Evolutionary conservation across 2,329 filamentous ascomycete genomes (phyloP).

Genomic region (Apiospora arundinis): DNA sequence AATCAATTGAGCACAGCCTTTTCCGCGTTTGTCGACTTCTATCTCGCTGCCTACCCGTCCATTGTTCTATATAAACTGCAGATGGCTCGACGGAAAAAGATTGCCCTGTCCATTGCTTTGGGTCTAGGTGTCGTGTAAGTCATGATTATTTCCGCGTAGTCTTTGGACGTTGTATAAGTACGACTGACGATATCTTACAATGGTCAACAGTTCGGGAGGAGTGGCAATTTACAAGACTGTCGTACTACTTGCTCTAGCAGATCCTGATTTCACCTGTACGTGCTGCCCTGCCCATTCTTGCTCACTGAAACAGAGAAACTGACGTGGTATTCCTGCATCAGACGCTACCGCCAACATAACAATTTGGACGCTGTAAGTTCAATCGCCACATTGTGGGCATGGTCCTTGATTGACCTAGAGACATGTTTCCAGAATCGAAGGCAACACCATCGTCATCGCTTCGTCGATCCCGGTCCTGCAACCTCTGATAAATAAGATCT

Average conservation of each 20-base stretch:
- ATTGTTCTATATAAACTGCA: neutral
- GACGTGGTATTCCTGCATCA: neutral
- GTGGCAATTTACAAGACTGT: conserved; percentile 2
- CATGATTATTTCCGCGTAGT: neutral
- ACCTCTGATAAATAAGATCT: neutral
- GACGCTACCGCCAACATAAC: conserved; percentile 11
- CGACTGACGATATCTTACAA: neutral
- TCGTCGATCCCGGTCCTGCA: conserved; percentile 8
- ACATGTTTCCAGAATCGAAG: neutral
- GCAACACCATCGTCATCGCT: conserved; percentile 10
- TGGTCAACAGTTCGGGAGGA: neutral
- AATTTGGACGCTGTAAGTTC: neutral
- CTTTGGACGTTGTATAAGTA: too few species aligned
- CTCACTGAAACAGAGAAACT: neutral
- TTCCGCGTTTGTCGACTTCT: neutral
- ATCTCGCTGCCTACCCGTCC: neutral
- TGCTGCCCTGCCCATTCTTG: neutral
- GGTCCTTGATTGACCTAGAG: neutral
- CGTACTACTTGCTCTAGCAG: neutral
- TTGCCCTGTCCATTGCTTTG: neutral
- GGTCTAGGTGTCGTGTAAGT: neutral
- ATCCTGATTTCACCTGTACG: conserved; percentile 15
- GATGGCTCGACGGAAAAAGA: neutral
- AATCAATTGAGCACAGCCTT: neutral
- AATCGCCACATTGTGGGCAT: rapidly evolving